Evolutionary conservation across 2,329 filamentous ascomycete genomes (phyloP), one percentile per base, ranked within the genome.

Genomic region (Clonostachys sp.): DNA sequence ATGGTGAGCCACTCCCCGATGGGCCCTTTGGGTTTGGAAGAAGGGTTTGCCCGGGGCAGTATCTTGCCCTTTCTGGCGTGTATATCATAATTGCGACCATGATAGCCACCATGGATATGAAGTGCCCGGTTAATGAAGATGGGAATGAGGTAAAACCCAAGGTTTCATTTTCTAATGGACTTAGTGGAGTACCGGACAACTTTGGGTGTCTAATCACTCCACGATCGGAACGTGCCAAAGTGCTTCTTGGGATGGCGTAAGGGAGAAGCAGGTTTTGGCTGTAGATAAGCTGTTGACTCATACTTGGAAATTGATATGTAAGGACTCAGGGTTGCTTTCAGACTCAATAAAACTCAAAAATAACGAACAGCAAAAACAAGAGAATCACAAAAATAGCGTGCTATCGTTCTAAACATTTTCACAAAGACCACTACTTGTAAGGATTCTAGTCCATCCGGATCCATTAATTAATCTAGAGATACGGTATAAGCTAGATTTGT

Each of bases 11-110:
- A 17, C 61, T 66, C 42, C 74, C 72, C 1, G 62, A 58, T 16
- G 74, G 72, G 2, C 70, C 71, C 35, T 76, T 81, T 57, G 76
- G 77, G 5, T 80, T 76, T 57, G 77, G 78, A 2, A 67, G 71
- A 17, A 65, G 77, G 17, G 66, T 74, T 10, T 81, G 77, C 53
- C 64, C 70, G 6, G 77, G 77, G 1, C 68, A 73, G 49, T 67
- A 70, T 44, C 57, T 83, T 10, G 79, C 78, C 3, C 72, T 65
- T 30, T 66, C 66, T 4, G 66, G 63, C 33, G 61, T 74, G 3
- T 74, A 66, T 57, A 69, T 71, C 14, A 62, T 66, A 2, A 55
- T 73, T 35, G 66, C 65, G 0, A 64, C 59, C 1, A 60, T 73
- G 38, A 52, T 77, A 36, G 63, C 68, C 14, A 65, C 63, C 0